Conservation (phyloP, 2,329 filamentous ascomycete species). For the Arachnomyces sp. region DNA sequence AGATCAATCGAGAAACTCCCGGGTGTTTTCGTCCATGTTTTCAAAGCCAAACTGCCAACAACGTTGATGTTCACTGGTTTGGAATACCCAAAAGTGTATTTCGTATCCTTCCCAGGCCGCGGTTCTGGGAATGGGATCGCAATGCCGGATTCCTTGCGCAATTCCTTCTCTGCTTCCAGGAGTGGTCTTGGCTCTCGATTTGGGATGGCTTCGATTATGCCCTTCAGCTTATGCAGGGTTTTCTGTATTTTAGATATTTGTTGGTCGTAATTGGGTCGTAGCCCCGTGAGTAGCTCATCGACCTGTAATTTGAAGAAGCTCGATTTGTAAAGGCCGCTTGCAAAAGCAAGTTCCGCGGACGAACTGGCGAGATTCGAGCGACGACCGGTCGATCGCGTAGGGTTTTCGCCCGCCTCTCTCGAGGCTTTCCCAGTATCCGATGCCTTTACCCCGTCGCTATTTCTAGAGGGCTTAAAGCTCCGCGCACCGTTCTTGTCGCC, state of each 20-base stretch:
- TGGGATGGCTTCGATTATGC: constrained; percentile 49
- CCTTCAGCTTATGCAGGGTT: constrained; percentile 47
- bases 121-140: constrained; percentile 80
- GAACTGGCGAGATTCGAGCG: no score
- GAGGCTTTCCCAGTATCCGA: no score
- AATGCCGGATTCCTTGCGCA: constrained; percentile 59
- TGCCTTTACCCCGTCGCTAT: no score
- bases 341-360: constrained; percentile 26
- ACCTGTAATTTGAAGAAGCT: constrained; percentile 61
- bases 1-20: constrained; percentile 60
- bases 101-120: constrained; percentile 62
- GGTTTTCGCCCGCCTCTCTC: no score
- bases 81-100: constrained; percentile 72
- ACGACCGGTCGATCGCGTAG: no score
- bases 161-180: constrained; percentile 57
- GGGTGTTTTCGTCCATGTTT: constrained; percentile 59
- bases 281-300: constrained; percentile 52
- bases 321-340: constrained; percentile 53
- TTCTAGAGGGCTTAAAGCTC: no score
- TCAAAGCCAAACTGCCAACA: constrained; percentile 75
- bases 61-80: constrained; percentile 75
- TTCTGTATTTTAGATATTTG: constrained; percentile 46
- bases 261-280: constrained; percentile 51
- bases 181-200: constrained; percentile 45
- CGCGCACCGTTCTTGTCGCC: constrained; percentile 15